Base-by-base conservation (phyloP, 2,329 filamentous ascomycete species). In the Bipolaris bicolor region DNA sequence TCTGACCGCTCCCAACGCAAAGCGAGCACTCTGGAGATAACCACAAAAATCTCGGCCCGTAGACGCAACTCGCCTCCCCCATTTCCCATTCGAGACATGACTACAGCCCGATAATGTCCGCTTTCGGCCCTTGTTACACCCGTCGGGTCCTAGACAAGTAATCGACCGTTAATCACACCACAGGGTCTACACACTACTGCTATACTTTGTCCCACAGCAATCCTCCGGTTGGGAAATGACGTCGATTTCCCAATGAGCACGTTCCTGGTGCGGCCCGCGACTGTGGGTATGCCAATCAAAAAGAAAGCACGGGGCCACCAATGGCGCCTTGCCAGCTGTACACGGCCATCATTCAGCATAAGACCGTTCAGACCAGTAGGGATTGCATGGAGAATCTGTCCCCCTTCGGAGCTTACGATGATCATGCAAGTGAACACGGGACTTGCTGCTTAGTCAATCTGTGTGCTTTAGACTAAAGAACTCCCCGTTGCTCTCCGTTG, bases 261-360 rank as follows among this genome's bases (percentile, higher is more conserved):
- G 59, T 63, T 63, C 55, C 62, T 67, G 65, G 62, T 52, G 61
- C 68, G 65, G 71, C 57, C 68, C 67, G 67, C 63, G 63, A 52
- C 69, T 60, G 66, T 58, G 50, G 44, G 57, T 53, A 62, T 52
- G 49, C 71, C 64, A 65, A 66, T 68, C 61, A 66, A 33, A 66
- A 41, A 57, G 26, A 49, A 55, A 49, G 48, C 58, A 41, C 52
- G 26, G 49, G 59, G 51, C 54, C 61, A 57, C 73, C 73, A 76
- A 75, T 75, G 58, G 66, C 60, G 49, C 61, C 49, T 18, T 71
- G 73, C 70, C 72, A 76, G 70, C 71, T 74, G 71, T 74, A 71
- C 71, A 68, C 64, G 61, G 58, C 24, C 66, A 73, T 73, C 67
- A 71, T 65, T 58, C 53, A 64, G 69, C 68, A 71, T 74, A 57